Evolutionary conservation across 495 filamentous ascomycete species (phyloP), one percentile per base, ranked within the genome.

Genomic region (Penicillium psychrofluorescens): DNA sequence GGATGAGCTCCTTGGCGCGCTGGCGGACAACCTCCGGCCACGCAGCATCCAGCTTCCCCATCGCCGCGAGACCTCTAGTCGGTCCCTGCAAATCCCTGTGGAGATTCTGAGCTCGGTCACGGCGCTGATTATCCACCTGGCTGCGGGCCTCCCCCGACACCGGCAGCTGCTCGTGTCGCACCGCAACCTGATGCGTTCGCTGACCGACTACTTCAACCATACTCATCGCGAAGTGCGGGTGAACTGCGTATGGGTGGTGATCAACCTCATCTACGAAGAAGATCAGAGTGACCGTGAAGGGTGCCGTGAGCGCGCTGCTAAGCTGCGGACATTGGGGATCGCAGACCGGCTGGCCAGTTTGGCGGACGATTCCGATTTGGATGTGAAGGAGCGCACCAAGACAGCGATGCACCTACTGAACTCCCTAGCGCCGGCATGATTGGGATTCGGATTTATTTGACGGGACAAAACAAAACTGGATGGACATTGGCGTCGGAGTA

Each of bases 321-420:
- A 85, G 56, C 68, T 98, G 43, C 75, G 77, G 59, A 73, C 77
- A 32, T 54, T 94, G 22, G 90, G 91, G 0, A 81, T 94, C 36
- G 57, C 78, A 38, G 71, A 80, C 16, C 82, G 77, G 48, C 67
- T 92, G 35, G 69, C 80, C 50, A 70, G 61, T 34, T 63, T 95
- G 42, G 67, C 80, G 53, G 62, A 80, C 15, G 91, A 97, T 66
- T 62, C 64, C n/a, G 88, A 94, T 52, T 58, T 89, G 45, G 89
- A 95, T 64, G 83, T 94, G 8, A 73, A 80, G 41, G 88, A 97
- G 65, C 69, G 86, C 40, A 88, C 85, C 8, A 95, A 87, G 68
- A 84, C 78, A 36, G 90, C 85, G 6, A 59, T 83, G 7, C 79
- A 78, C 66, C 79, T 90, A 56, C 69, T 95, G 63, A 63, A 55